Base-by-base conservation (phyloP, 805 yeast species). In the Saturnispora dispora region DNA sequence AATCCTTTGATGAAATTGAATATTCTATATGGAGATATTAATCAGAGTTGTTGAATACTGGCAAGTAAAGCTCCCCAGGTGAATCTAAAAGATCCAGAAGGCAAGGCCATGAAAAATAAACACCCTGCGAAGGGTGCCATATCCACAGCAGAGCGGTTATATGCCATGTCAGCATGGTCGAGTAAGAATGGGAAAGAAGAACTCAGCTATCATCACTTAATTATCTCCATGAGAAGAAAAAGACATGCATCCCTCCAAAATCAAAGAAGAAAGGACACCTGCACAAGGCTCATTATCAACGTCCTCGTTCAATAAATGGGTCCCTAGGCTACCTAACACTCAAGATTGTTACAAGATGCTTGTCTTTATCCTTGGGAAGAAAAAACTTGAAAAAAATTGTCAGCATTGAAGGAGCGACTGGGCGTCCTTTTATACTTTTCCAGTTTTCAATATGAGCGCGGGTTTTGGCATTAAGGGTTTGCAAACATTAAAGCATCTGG, bases 121-220 rank as follows among this genome's bases (percentile, higher is more conserved):
- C 33, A 33, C 45, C 51, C 65, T 51, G 62, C 66, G 63, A 62
- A 64, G 40, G 57, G 46, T 48, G 17, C 41, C 53, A 59, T 61
- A 62, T 61, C 60, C 52, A 54, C 40, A 53, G 63, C 58, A 62
- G 65, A 66, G 70, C 79, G 63, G 63, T 72, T 76, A 64, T 77
- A 79, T 75, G 77, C 88, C 89, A 76, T 80, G 81, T 85, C 90
- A 88, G 84, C 93, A 85, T 83, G 82, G 90, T 85, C 93, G 90
- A 79, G 81, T 87, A 77, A 87, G 70, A 83, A 87, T 79, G 85
- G 89, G 90, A 85, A 85, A 84, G 90, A 85, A 84, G 89, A 74
- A 79, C 86, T 76, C 66, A 56, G 27, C 49, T 61, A 54, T 66
- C 70, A 66, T 66, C 70, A 66, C 28, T 15, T 37, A 37, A 37